phyloP scores from a whole-genome alignment of 495 filamentous ascomycete genomes.

The Penicillium cataractarum region DNA sequence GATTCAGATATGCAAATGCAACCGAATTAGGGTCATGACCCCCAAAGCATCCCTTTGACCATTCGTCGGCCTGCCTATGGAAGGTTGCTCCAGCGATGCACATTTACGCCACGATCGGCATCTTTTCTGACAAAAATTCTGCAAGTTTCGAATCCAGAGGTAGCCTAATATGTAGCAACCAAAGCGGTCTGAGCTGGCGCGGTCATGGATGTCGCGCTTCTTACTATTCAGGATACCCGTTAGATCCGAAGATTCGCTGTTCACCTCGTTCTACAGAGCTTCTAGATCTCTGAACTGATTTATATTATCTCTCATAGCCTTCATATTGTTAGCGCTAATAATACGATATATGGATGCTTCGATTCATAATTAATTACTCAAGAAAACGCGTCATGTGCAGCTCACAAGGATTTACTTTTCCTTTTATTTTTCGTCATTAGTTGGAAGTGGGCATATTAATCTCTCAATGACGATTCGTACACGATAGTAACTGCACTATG shows the following conservation, averaged over 20 bases:
- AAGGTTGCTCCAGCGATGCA: neutral
- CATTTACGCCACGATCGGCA: neutral
- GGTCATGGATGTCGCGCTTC: neutral
- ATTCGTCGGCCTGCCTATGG: neutral
- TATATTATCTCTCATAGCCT: too few relatives aligned
- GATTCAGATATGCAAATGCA: neutral
- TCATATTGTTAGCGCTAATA: too few relatives aligned
- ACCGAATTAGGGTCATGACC: neutral
- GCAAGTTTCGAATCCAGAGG: too few relatives aligned
- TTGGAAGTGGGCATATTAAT: neutral
- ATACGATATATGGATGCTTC: neutral
- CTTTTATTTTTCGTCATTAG: neutral
- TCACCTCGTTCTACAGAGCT: neutral
- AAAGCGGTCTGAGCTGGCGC: neutral
- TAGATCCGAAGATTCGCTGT: neutral
- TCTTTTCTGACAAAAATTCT: neutral
- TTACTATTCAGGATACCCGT: neutral
- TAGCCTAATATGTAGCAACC: neutral
- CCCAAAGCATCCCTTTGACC: neutral
- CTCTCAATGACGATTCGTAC: neutral
- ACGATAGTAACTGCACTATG: neutral
- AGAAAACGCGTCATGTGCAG: neutral
- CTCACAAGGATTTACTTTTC: neutral
- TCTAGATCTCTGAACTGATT: neutral
- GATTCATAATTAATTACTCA: neutral